These are phyloP conservation scores for Melocanna baccifera DNA, from an alignment of 176 grass and related monocot genomes.

Conservation along the genomic window DNA sequence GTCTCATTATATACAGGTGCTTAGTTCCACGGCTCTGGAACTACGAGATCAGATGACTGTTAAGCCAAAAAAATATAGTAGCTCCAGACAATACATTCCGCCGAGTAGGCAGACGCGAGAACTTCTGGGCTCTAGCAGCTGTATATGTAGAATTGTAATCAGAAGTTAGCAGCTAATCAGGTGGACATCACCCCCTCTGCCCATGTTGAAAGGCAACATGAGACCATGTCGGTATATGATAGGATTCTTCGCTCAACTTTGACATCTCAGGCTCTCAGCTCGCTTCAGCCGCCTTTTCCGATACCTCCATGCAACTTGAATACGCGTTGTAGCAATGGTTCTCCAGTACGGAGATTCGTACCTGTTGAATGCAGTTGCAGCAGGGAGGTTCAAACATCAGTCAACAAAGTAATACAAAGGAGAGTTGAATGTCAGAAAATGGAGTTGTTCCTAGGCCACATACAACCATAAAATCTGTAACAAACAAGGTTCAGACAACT, in stretches of 20 bases:
- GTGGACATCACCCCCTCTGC: background rate
- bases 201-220: constrained; percentile 18
- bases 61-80: background rate
- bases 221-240: background rate
- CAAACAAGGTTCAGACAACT: background rate
- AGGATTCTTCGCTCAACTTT: constrained; percentile 38
- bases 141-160: background rate
- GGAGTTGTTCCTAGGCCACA: background rate
- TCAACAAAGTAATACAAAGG: background rate
- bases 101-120: background rate
- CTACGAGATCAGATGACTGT: background rate
- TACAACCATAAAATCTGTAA: background rate
- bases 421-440: background rate
- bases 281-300: constrained; percentile 64
- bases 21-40: background rate
- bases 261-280: constrained; percentile 22
- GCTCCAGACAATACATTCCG: background rate
- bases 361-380: constrained; percentile 32
- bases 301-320: constrained; percentile 94
- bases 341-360: constrained; percentile 97
- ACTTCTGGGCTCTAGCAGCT: background rate
- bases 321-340: constrained; percentile 64
- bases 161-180: background rate
- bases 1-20: constrained; percentile 3
- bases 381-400: background rate